A percentile compares a stretch with the other conserved stretches of the same genome.
Evolutionary conservation across 495 filamentous ascomycete species (phyloP).

Genomic region (Aspergillus incahuasiensis): DNA sequence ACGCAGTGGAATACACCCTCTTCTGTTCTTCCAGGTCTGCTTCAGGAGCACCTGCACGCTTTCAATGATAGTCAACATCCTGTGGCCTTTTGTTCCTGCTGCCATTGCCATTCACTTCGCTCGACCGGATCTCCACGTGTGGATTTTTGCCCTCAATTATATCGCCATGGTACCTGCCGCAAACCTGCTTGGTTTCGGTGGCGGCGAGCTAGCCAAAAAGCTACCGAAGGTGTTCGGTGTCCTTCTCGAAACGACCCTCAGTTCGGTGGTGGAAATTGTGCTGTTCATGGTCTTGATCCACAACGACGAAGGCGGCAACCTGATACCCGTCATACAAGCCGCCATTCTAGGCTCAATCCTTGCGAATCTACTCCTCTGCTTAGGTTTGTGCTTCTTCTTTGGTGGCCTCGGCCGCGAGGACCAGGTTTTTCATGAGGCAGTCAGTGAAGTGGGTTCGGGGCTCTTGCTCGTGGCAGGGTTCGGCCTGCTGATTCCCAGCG

Average conservation of each 20-base stretch:
- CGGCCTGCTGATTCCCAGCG: conserved; percentile 76
- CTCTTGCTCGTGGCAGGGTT: conserved; percentile 78
- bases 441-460: conserved; percentile 78
- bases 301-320: conserved; percentile 35
- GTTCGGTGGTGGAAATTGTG: conserved; percentile 75
- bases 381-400: conserved; percentile 73
- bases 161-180: conserved; percentile 85
- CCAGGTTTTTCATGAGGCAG: conserved; percentile 66
- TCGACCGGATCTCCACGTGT: conserved; percentile 54
- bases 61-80: conserved; percentile 57
- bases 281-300: conserved; percentile 69
- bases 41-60: conserved; percentile 53
- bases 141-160: conserved; percentile 67
- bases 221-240: conserved; percentile 70
- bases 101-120: conserved; percentile 63
- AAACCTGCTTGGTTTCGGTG: conserved; percentile 82
- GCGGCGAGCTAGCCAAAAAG: conserved; percentile 75
- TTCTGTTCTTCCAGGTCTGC: conserved; percentile 56
- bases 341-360: conserved; percentile 79
- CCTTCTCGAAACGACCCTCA: conserved; percentile 70
- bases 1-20: conserved; percentile 55
- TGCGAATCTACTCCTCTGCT: conserved; percentile 70
- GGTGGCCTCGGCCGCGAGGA: conserved; percentile 63
- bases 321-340: conserved; percentile 71
- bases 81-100: conserved; percentile 72